Evolutionary conservation across 306 rosid species (phyloP), one percentile per base, ranked within the genome.

Genomic region (Cucurbita maxima): DNA sequence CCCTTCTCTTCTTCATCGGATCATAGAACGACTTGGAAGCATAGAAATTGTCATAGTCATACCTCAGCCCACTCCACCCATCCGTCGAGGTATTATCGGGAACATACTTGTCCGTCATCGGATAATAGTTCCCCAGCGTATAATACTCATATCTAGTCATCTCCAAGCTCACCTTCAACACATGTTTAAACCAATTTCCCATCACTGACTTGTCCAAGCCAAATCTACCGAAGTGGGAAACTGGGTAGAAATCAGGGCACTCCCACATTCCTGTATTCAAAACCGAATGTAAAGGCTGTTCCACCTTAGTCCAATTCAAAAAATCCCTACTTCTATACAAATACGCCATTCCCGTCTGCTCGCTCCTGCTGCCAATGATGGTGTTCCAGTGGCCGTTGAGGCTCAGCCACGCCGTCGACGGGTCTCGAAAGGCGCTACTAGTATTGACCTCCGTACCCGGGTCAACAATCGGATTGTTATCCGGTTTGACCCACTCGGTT

Each of bases 1-100:
- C 80, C 73, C 97, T 89, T 43, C 97, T 22, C 16, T 76, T 83
- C 79, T 80, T 85, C 25, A 47, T 81, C 4, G 88, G 83, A 52
- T 94, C 96, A 73, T 79, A 90, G 74, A 94, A 94, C 22, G 92
- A 76, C 72, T 94, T 94, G 0, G 96, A 90, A 58, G 98, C 98
- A 76, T 94, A 94, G 68, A 89, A 94, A 74, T 90, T 90, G 0
- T 95, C 97, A 50, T 90, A 90, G 76, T 90, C 97, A 53, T 90
- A 94, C 76, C 97, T 83, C 58, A 90, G 73, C 3, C 96, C 95
- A 6, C 71, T 75, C 97, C 95, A 87, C 38, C 96, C 89, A 77
- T 90, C 97, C 5, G 61, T 84, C 0, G 89, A 85, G 5, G 77
- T 84, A 4, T 86, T 82, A 54, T 94, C 89, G 0, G 97, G 97